Evolutionary conservation across 768 basidiomycete genomes (phyloP).

Genomic region (Russula sp.): DNA sequence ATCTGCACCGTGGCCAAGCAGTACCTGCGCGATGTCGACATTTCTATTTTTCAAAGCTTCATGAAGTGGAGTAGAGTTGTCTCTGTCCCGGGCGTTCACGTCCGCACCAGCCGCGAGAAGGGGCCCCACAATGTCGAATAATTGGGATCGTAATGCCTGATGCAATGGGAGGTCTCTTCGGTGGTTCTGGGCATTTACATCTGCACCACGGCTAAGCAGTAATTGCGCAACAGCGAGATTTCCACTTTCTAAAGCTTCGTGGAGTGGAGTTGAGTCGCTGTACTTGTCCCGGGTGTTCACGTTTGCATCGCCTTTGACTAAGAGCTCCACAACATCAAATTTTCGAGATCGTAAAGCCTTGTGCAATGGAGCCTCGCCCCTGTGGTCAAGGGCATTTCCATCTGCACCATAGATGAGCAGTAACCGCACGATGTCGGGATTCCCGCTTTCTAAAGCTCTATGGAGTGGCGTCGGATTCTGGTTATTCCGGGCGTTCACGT

Average conservation of each 20-base stretch:
- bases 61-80: background rate
- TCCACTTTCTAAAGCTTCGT: background rate
- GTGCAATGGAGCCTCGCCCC: background rate
- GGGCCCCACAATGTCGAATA: background rate
- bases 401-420: background rate
- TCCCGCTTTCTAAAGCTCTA: background rate
- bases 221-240: background rate
- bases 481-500: background rate
- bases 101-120: background rate
- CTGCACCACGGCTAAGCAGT: background rate
- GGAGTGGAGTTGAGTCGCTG: background rate
- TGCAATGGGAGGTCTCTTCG: background rate
- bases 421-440: background rate
- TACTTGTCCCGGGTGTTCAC: background rate
- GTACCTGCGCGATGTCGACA: background rate
- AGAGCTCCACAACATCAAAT: background rate
- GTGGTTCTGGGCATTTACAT: background rate
- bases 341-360: background rate
- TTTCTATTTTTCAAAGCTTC: background rate
- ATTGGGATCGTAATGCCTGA: background rate
- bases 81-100: background rate
- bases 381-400: background rate
- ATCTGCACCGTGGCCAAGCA: background rate
- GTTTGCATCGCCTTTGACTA: background rate
- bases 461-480: background rate